Conservation (phyloP, 2,329 filamentous ascomycete species). For the Scorias spongiosa region DNA sequence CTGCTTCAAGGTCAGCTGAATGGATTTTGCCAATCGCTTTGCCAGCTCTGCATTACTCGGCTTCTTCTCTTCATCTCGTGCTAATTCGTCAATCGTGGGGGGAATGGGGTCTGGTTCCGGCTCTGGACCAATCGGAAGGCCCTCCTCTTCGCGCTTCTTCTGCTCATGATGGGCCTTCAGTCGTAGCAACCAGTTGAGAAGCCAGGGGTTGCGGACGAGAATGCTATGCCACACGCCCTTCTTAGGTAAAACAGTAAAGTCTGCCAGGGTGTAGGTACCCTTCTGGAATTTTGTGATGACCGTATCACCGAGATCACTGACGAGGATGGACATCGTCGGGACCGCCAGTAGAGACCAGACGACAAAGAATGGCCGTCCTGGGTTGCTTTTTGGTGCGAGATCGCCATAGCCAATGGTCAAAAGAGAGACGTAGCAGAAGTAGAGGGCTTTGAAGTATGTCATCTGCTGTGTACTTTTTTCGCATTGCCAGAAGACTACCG, state of each 20-base stretch:
- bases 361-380: constrained; percentile 77
- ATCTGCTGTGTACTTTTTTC: constrained; percentile 40
- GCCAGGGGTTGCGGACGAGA: constrained; percentile 31
- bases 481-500: constrained; percentile 54
- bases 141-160: constrained; percentile 28
- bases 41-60: constrained; percentile 46
- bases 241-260: constrained; percentile 51
- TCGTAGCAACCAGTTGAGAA: constrained; percentile 24
- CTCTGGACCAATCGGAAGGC: constrained; percentile 30
- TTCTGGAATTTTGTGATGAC: constrained; percentile 53
- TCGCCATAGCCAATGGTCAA: constrained; percentile 82
- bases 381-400: constrained; percentile 57
- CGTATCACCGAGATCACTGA: constrained; percentile 72
- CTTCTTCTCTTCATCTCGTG: constrained; percentile 20
- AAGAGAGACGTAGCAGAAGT: constrained; percentile 71
- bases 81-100: constrained; percentile 29
- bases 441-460: constrained; percentile 67
- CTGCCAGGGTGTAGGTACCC: constrained; percentile 44
- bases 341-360: constrained; percentile 79
- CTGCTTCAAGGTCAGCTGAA: constrained; percentile 50
- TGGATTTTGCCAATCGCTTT: constrained; percentile 50
- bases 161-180: constrained; percentile 15
- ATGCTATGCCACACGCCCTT: constrained; percentile 39
- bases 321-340: constrained; percentile 76
- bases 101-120: constrained; percentile 8